Evolutionary conservation across 768 basidiomycete species (phyloP).

Genomic region (Lactifluus pinguis): DNA sequence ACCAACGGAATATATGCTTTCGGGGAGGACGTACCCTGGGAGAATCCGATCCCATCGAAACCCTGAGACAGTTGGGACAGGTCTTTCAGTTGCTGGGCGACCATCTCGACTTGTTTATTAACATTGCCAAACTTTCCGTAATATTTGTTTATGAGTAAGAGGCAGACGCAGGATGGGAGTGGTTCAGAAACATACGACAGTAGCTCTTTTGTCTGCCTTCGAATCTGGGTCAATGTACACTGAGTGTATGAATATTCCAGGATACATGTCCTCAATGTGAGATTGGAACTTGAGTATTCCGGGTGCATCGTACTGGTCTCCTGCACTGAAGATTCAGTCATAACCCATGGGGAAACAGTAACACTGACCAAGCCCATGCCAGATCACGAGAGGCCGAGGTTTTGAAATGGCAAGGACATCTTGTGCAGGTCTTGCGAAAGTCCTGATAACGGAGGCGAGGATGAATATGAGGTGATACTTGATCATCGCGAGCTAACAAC

Average conservation of each 20-base stretch:
- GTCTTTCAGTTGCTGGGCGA: constrained; percentile 51
- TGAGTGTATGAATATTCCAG: constrained; percentile 70
- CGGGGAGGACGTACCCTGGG: constrained; percentile 47
- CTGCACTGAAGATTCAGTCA: constrained; percentile 24
- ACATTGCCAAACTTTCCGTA: constrained; percentile 66
- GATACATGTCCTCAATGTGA: constrained; percentile 52
- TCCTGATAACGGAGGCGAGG: neutral
- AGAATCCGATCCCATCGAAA: constrained; percentile 84
- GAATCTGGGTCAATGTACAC: constrained; percentile 55
- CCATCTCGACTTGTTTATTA: constrained; percentile 56
- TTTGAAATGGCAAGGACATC: constrained; percentile 1
- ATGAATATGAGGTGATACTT: neutral
- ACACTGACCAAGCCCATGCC: constrained; percentile 59
- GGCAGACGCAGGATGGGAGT: neutral
- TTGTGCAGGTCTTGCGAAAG: constrained; percentile 3
- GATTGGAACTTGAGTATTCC: constrained; percentile 62
- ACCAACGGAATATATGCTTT: neutral
- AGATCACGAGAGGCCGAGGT: constrained; percentile 56
- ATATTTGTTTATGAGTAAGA: neutral
- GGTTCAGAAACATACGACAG: constrained; percentile 48
- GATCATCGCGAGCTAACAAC: neutral
- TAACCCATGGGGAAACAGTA: neutral
- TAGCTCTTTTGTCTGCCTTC: constrained; percentile 57
- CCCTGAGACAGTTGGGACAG: constrained; percentile 59
- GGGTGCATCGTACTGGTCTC: constrained; percentile 67